Evolutionary conservation across 1,284 basidiomycete genomes (phyloP).

Genomic region (Ustilago bromivora): DNA sequence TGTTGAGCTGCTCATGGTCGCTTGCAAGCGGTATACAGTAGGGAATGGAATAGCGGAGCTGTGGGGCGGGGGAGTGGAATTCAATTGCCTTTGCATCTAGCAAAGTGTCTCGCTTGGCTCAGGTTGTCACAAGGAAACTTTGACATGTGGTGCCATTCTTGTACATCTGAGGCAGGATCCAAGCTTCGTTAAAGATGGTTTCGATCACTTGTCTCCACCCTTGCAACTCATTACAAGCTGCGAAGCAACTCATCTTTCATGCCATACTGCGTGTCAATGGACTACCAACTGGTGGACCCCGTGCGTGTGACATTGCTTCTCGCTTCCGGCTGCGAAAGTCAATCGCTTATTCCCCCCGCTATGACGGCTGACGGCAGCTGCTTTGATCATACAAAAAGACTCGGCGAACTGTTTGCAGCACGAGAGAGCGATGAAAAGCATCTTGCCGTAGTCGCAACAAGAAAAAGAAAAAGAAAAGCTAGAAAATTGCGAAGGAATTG

Average conservation of each 20-base stretch:
- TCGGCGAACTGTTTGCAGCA: too few relatives aligned
- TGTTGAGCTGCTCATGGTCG: not conserved
- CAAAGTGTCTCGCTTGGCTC: not conserved
- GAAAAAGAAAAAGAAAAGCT: not conserved
- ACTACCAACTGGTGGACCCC: not conserved
- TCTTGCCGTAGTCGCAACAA: slow-evolving; percentile 10
- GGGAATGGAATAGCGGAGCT: slow-evolving; percentile 18
- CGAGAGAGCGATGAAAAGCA: too few relatives aligned
- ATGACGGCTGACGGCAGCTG: slow-evolving; percentile 1
- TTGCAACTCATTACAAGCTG: not conserved
- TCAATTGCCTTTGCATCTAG: slow-evolving; percentile 25
- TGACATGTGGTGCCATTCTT: not conserved
- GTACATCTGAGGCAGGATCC: not conserved
- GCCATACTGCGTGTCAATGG: too few relatives aligned
- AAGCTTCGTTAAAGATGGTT: not conserved
- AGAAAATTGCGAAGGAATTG: slow-evolving; percentile 3
- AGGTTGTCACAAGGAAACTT: too few relatives aligned
- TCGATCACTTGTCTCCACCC: not conserved
- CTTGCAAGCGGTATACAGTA: not conserved
- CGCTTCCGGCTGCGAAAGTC: not conserved
- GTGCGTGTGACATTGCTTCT: not conserved
- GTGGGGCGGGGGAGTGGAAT: slow-evolving; percentile 40
- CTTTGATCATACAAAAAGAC: not conserved
- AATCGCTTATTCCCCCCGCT: not conserved
- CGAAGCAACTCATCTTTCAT: not conserved